Evolutionary conservation across 768 basidiomycete species (phyloP), one percentile per base, ranked within the genome.

Genomic region (Boletus rubropictus): DNA sequence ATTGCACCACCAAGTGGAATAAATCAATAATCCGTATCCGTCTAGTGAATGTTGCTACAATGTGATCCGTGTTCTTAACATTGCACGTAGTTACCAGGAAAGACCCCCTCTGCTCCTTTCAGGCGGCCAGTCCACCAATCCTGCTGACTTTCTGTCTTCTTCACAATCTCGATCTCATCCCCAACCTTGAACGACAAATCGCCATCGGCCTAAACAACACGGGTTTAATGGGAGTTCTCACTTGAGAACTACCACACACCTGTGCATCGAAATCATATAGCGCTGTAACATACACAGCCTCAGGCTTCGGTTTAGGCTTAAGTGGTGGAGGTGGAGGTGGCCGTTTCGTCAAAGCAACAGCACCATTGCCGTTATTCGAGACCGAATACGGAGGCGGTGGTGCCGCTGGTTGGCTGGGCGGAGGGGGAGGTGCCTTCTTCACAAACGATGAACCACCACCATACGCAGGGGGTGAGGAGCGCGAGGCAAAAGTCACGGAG

Each of bases 111-210:
- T 51, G 65, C 63, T 7, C 92, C 92, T 54, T 89, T 82, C 55
- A 95, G 44, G 58, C 79, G 77, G 7, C 95, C 94, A 22, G 93
- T 96, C 95, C 95, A 98, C 94, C 94, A 97, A 62, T 98, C 94
- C 62, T 98, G 90, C 22, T 83, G 62, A 58, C 82, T 93, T 7
- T 77, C 79, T 15, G 85, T 83, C 66, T 79, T 80, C 66, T 93
- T 84, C 29, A 96, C 76, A 44, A 98, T 72, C 69, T 95, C 91
- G 65, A 98, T 97, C 54, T 78, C 74, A 66, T 97, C 94, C 14
- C 95, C 95, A 14, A 81, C 79, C 52, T 74, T 81, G 72, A 98
- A 98, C 1, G 84, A 86, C 46, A 98, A 70, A 67, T 98, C 95
- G 2, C 95, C 95, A 0, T 88, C 91, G 33, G 93, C 89, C 81